These are phyloP conservation scores for Bacidia gigantensis DNA, from an alignment of 495 filamentous ascomycete genomes.

Conservation along the genomic window DNA sequence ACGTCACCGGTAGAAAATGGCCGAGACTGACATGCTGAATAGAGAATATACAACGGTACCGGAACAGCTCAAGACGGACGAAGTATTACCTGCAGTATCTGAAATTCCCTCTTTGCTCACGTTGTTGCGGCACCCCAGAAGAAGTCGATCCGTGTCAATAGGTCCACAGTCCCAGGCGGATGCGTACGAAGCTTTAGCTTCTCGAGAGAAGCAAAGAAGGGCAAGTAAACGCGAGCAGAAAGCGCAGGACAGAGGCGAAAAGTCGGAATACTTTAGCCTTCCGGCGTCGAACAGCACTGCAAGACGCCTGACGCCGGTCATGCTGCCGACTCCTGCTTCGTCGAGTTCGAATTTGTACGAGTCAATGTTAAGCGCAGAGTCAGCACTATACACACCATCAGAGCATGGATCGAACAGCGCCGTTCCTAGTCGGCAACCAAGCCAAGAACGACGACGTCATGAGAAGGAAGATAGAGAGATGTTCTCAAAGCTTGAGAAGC, in stretches of 20 bases:
- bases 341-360: slow-evolving; percentile 49
- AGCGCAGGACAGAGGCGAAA: slow-evolving; percentile 1
- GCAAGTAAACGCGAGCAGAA: slow-evolving; percentile 44
- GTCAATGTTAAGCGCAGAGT: slow-evolving; percentile 48
- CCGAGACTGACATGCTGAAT: neutral
- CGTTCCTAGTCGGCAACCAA: slow-evolving; percentile 11
- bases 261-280: slow-evolving; percentile 12
- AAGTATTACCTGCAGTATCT: slow-evolving; percentile 70
- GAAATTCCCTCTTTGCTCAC: slow-evolving; percentile 68
- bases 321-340: slow-evolving; percentile 21
- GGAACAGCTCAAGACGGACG: slow-evolving; percentile 60
- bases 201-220: slow-evolving; percentile 64
- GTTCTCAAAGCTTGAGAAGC: slow-evolving; percentile 71
- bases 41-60: slow-evolving; percentile 82
- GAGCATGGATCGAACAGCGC: slow-evolving; percentile 23
- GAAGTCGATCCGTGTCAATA: slow-evolving; percentile 69
- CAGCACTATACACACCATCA: slow-evolving; percentile 22
- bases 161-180: slow-evolving; percentile 93
- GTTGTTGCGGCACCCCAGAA: slow-evolving; percentile 64
- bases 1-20: neutral
- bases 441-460: slow-evolving; percentile 35
- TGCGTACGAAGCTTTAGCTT: slow-evolving; percentile 91
- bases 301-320: slow-evolving; percentile 2
- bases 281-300: slow-evolving; percentile 9
- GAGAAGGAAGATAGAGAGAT: slow-evolving; percentile 61